Base-by-base conservation (phyloP, 108 stramenopile species). In the Cyclotella choctawhatcheeana region DNA sequence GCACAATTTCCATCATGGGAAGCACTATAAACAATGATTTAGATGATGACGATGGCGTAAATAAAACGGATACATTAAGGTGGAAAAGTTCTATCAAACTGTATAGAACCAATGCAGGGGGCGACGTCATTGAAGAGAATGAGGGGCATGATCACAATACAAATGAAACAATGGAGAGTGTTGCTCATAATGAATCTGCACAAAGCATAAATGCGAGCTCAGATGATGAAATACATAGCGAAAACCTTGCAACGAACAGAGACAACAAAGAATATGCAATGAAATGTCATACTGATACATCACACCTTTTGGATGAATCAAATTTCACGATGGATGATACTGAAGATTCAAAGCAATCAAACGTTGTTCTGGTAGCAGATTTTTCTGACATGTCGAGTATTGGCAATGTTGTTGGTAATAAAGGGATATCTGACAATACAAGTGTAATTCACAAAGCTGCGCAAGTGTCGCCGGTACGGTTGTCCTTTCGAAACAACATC, bases 1-100 rank as follows among this genome's bases (percentile, higher is more conserved):
- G 67, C 54, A 65, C 44, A 21, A 58, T 81, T 2, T 81, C 80
- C 13, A 35, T 74, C 33, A 74, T 81, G 80, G 73, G 73, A 21
- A 81, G 69, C 53, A 26, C 26, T 17, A 67, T 63, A 1, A 56
- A 73, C 24, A 45, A 62, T 30, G 69, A 48, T 40, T 60, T 60
- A 25, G 59, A 70, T 6, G 63, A 30, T 12, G 44, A 64, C 2
- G n/a, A n/a, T 17, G 13, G 7, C 13, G 8, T 40, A 40, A 64
- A 45, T 1, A 31, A 20, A 34, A 37, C 45, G 22, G 70, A 66
- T 33, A 27, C 53, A 30, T 31, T 20, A 17, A 61, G 56, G 60
- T 77, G 51, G 69, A 37, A 64, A 13, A 58, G 64, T 45, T 47
- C 66, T 8, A 58, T 31, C 62, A 58, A 44, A 58, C 12, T 48